These are phyloP conservation scores for Lentinula lateritia DNA, from an alignment of 768 basidiomycete species.

Conservation along the genomic window DNA sequence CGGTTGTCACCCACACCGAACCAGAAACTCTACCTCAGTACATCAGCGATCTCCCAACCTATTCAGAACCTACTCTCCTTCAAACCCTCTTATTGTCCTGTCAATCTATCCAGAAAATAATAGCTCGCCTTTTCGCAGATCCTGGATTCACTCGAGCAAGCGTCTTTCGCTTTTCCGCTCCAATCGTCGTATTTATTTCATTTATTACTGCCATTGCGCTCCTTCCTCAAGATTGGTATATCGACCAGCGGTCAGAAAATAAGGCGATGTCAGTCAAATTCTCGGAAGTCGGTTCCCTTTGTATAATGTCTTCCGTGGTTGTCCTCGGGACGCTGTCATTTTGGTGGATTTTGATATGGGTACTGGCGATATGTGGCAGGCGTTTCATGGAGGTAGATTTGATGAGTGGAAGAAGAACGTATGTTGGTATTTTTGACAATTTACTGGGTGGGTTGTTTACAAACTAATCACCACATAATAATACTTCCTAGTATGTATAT, in stretches of 20 bases:
- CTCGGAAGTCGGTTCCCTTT: background rate
- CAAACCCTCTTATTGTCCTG: background rate
- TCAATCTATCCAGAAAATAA: background rate
- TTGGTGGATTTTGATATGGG: background rate
- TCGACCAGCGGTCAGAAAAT: too few relatives aligned
- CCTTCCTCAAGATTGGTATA: background rate
- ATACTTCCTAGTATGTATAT: background rate
- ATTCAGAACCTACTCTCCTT: background rate
- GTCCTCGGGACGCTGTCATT: background rate
- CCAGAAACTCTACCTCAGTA: background rate
- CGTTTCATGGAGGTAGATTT: background rate
- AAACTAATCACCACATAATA: background rate
- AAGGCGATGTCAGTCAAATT: background rate
- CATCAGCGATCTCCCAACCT: background rate
- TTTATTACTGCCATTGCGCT: background rate
- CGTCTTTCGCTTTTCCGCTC: background rate
- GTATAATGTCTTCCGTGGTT: background rate
- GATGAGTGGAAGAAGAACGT: background rate
- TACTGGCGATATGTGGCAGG: background rate
- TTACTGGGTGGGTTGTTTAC: background rate
- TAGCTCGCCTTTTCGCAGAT: background rate
- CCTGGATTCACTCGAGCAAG: background rate
- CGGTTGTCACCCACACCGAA: background rate
- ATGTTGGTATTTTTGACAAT: background rate
- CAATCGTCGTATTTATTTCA: conserved; percentile 1